Evolutionary conservation across 352 stramenopile genomes (phyloP).

Genomic region (Phytopythium boreale): DNA sequence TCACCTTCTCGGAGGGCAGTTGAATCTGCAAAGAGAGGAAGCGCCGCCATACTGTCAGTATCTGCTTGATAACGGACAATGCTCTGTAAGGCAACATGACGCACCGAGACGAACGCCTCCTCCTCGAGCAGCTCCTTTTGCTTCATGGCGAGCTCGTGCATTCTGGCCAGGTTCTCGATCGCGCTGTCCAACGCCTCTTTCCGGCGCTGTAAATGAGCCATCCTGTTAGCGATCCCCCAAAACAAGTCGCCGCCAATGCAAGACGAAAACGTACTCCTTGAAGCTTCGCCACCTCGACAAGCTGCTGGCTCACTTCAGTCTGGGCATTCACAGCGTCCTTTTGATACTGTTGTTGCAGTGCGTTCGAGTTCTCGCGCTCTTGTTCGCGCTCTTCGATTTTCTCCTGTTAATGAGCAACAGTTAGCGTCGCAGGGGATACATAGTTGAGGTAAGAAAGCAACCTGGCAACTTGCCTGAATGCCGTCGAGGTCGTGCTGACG

Average conservation of each 20-base stretch:
- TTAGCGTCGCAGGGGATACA: background rate
- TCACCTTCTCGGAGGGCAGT: conserved; percentile 75
- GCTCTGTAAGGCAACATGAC: background rate
- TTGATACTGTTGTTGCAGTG: conserved; percentile 61
- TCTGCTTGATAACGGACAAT: too few relatives aligned
- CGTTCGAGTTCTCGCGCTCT: conserved; percentile 42
- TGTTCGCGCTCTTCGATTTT: conserved; percentile 58
- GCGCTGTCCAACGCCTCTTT: conserved; percentile 71
- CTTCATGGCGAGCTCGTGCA: conserved; percentile 63
- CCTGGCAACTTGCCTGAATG: conserved; percentile 27
- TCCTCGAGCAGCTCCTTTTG: conserved; percentile 75
- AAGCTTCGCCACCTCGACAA: conserved; percentile 64
- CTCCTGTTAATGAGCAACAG: conserved; percentile 15
- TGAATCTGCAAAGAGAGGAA: conserved; percentile 35
- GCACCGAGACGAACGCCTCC: conserved; percentile 73
- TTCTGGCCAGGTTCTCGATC: conserved; percentile 58
- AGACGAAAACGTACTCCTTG: conserved; percentile 41
- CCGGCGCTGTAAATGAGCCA: conserved; percentile 29
- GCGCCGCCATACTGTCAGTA: background rate
- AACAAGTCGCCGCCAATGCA: background rate
- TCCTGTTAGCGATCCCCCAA: background rate
- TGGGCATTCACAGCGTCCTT: conserved; percentile 53
- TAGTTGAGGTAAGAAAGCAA: background rate
- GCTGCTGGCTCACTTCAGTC: conserved; percentile 54
- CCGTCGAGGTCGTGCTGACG: conserved; percentile 50